Conservation (phyloP, 202 grass and related monocot genomes). For the Eragrostis tef region DNA sequence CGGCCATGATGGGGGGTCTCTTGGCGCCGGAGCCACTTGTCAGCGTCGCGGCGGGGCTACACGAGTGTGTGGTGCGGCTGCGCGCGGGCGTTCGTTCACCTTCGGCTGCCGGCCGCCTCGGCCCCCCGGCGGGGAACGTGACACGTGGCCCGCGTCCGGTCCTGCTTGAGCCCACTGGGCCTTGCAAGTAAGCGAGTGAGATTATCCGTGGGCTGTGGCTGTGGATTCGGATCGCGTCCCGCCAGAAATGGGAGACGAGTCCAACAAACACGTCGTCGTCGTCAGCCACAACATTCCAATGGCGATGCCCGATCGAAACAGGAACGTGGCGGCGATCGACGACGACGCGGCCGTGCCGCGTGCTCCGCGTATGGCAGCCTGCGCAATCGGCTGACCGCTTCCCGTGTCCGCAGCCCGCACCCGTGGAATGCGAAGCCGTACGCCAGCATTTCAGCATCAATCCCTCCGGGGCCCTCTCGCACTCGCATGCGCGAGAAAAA, state of each 20-base stretch:
- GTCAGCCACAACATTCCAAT: too few species aligned
- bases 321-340: too few species aligned
- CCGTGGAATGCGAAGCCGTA: too few species aligned
- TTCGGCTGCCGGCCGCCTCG: slow-evolving; percentile 13
- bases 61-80: neutral
- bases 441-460: too few species aligned
- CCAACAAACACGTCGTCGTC: too few species aligned
- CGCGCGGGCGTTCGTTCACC: neutral
- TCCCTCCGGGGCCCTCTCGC: too few species aligned
- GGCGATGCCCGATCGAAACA: too few species aligned
- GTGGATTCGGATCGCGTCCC: neutral
- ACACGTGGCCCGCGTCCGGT: neutral
- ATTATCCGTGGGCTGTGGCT: neutral
- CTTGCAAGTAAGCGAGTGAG: neutral
- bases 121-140: neutral
- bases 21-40: neutral
- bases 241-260: neutral
- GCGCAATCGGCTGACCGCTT: too few species aligned
- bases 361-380: too few species aligned
- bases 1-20: neutral
- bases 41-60: neutral
- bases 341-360: too few species aligned
- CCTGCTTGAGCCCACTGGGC: neutral
- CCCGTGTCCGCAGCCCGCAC: too few species aligned
- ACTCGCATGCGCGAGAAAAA: too few species aligned